A percentile compares a stretch with the other conserved stretches of the same genome.
phyloP scores from a whole-genome alignment of 495 filamentous ascomycete genomes.

The Evernia prunastri region DNA sequence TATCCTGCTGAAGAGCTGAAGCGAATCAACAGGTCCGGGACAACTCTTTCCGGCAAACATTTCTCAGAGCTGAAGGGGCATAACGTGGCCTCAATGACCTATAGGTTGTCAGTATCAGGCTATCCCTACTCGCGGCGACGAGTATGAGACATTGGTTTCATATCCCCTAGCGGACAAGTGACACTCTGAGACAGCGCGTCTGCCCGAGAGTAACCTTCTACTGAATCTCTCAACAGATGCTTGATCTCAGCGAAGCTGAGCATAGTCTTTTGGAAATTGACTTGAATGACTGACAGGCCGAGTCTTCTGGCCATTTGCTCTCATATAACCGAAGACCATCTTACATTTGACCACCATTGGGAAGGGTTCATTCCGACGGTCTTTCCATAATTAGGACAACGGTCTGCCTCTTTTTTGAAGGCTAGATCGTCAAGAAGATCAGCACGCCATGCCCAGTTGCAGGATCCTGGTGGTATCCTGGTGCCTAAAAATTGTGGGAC shows the following conservation, averaged over 20 bases:
- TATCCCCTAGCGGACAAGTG: not conserved
- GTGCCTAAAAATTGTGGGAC: not conserved
- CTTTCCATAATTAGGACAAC: constrained; percentile 65
- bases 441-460: not conserved
- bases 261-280: not conserved
- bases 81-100: constrained; percentile 43
- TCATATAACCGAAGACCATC: constrained; percentile 14
- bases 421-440: constrained; percentile 25
- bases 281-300: not conserved
- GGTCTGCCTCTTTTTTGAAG: constrained; percentile 44
- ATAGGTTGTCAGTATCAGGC: not conserved
- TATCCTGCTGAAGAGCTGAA: constrained; percentile 62
- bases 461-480: not conserved
- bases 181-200: not conserved
- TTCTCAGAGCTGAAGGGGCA: constrained; percentile 30
- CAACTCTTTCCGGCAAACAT: constrained; percentile 42
- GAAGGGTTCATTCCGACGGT: constrained; percentile 46
- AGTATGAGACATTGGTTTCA: not conserved
- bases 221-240: not conserved
- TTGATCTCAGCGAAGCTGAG: constrained; percentile 22
- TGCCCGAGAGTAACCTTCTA: not conserved
- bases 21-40: constrained; percentile 48
- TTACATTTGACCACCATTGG: constrained; percentile 65
- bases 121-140: not conserved
- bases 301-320: not conserved